These are phyloP conservation scores for Arabidopsis hybrid DNA, from an alignment of 441 rosid species.

Conservation along the genomic window DNA sequence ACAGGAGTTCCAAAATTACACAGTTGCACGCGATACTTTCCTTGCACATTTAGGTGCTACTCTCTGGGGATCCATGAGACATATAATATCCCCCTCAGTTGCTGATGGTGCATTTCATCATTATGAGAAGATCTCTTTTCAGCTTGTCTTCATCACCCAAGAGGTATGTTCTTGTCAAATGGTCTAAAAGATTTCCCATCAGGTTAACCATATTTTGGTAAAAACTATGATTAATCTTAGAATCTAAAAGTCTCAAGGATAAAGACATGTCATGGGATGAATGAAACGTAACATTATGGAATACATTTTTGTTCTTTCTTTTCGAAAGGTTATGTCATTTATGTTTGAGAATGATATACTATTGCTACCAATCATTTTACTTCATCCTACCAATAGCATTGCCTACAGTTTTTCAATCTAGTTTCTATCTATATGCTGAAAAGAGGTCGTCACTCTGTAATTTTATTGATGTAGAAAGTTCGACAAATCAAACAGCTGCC, in stretches of 20 bases:
- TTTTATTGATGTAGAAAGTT: slow-evolving; percentile 71
- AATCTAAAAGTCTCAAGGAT: slow-evolving; percentile 20
- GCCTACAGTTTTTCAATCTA: slow-evolving; percentile 8
- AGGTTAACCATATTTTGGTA: slow-evolving; percentile 28
- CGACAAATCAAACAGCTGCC: slow-evolving; percentile 73
- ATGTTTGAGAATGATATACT: slow-evolving; percentile 24
- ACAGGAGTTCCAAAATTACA: slow-evolving; percentile 92
- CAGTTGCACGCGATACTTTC: slow-evolving; percentile 97
- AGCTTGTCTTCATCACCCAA: slow-evolving; percentile 88
- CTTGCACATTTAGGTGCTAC: slow-evolving; percentile 97
- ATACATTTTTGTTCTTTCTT: slow-evolving; percentile 12
- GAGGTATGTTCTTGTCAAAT: slow-evolving; percentile 66
- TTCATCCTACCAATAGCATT: slow-evolving; percentile 17
- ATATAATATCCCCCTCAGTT: slow-evolving; percentile 89
- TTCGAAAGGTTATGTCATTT: slow-evolving; percentile 21
- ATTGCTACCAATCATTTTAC: slow-evolving; percentile 12
- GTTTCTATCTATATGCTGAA: slow-evolving; percentile 34
- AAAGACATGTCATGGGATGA: slow-evolving; percentile 14
- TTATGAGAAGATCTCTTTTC: slow-evolving; percentile 95
- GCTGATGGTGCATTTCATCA: slow-evolving; percentile 98
- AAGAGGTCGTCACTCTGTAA: slow-evolving; percentile 35
- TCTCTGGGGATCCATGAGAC: slow-evolving; percentile 97
- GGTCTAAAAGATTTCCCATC: slow-evolving; percentile 32
- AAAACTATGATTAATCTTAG: neutral
- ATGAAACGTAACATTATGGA: slow-evolving; percentile 3